Base-by-base conservation (phyloP, 805 yeast genomes). In the Candida qinlingensis region DNA sequence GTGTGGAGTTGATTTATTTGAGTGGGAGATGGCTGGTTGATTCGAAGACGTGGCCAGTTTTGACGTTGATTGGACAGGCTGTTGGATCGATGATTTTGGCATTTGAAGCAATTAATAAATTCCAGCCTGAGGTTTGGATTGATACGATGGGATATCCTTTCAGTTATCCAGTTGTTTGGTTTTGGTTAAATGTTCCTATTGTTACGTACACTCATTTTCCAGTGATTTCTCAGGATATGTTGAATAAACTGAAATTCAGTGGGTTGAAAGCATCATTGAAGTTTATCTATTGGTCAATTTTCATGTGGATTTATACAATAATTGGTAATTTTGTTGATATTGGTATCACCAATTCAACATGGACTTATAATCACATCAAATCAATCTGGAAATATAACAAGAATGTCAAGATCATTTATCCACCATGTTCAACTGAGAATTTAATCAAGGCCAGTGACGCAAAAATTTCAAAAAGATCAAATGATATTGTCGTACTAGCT, bases 141-240 rank as follows among this genome's bases (percentile, higher is more conserved):
- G 99, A 94, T 61, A 91, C 99, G 1, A 84, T 89, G 77, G 99
- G 99, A 0, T 81, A 87, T 46, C 97, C 99, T 4, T 94, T 92
- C 49, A 70, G 85, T 27, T 92, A 90, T 64, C 87, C 88, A 2
- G 61, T 85, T 26, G 80, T 87, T 0, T 64, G 75, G 26, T 61
- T 70, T 54, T 66, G 80, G 42, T 72, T 87, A 36, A 74, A 76
- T 51, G 70, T 89, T 30, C 99, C 99, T 0, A 76, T 94, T 29
- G 68, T 85, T 27, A 80, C 96, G 1, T 94, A 94, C 61, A 87
- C 89, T n/a, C 99, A 94, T 68, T 94, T 87, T 69, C 99, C 99
- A 1, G 79, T 91, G 13, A 82, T 94, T 34, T 95, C 96, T 39
- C 67, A 71, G 29, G 98, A 92, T 56, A 94, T 94, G 99, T 69